Percentiles rank a stretch among this genome's conserved stretches.
phyloP scores from a whole-genome alignment of 257 asterid genomes.

The Solanum raphanifolium region DNA sequence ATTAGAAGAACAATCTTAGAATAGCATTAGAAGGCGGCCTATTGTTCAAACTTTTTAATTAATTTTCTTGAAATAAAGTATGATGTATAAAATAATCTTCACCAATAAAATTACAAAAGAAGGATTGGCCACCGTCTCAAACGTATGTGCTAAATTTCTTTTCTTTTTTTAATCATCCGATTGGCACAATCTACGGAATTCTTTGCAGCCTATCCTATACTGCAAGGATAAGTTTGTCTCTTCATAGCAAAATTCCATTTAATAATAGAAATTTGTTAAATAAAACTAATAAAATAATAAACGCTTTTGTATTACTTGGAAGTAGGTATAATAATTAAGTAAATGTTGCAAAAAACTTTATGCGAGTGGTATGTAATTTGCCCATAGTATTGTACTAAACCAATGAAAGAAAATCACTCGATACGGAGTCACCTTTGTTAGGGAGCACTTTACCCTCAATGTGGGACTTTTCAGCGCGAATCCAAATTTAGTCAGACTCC shows the following conservation, averaged over 20 bases:
- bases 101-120: background rate
- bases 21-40: background rate
- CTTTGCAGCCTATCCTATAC: background rate
- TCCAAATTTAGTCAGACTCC: accelerated
- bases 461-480: accelerated
- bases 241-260: background rate
- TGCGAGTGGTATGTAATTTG: background rate
- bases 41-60: background rate
- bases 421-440: too few relatives aligned
- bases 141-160: background rate
- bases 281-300: background rate
- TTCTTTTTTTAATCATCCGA: too few relatives aligned
- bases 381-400: background rate
- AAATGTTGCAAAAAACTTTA: background rate
- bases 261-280: background rate
- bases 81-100: background rate
- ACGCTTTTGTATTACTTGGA: background rate
- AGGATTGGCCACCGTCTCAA: background rate
- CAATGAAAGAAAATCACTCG: background rate
- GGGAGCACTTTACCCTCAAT: too few relatives aligned
- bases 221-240: background rate
- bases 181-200: background rate
- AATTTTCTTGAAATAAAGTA: background rate
- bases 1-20: background rate
- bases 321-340: background rate